Conservation (phyloP, 75 land plant genomes). For the Cunninghamia lanceolata region DNA sequence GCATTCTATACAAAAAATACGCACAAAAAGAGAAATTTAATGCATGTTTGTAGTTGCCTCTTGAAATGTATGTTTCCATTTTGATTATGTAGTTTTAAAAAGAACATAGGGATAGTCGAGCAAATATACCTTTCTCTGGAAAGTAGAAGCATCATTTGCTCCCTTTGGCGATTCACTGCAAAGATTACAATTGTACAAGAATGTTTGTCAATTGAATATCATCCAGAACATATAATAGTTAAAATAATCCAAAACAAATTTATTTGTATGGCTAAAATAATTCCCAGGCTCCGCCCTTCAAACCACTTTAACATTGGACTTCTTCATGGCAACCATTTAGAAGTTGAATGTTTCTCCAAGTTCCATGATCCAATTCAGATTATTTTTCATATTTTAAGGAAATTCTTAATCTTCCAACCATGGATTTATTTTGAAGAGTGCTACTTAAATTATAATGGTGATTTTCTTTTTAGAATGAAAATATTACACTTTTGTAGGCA, state of each 20-base stretch:
- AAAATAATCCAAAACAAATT: background rate
- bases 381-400: background rate
- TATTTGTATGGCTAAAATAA: background rate
- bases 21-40: background rate
- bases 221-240: background rate
- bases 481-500: background rate
- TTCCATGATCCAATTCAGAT: background rate
- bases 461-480: background rate
- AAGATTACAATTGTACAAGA: background rate
- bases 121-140: slow-evolving; percentile 87
- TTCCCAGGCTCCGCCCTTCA: background rate
- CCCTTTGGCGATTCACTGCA: slow-evolving; percentile 98
- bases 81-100: background rate
- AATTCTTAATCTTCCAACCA: background rate
- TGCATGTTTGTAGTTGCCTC: background rate
- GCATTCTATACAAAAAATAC: background rate
- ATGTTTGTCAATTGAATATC: background rate
- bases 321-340: background rate
- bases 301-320: background rate
- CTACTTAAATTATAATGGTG: background rate
- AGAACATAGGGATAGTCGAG: background rate
- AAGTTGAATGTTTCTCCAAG: background rate
- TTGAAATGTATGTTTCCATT: background rate
- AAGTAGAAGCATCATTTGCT: slow-evolving; percentile 95
- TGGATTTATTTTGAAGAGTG: background rate